Base-by-base conservation (phyloP, 2,329 filamentous ascomycete species). In the Atkinsonella texensis region DNA sequence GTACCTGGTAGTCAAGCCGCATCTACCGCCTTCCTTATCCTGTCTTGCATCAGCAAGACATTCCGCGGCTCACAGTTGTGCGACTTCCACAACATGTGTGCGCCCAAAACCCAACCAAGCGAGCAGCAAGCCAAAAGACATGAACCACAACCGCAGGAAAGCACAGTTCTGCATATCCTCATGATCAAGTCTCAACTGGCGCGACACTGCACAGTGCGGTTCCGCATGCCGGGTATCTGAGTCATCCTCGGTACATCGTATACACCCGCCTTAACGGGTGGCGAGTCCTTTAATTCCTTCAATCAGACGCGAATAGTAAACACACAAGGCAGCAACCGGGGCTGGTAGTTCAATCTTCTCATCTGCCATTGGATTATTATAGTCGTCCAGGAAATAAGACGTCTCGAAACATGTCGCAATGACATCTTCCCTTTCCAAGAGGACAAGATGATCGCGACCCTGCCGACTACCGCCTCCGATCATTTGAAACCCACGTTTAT, bases 1-100 rank as follows among this genome's bases (percentile, higher is more conserved):
- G 20, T 23, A 23, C n/a, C n/a, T n/a, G 20, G 20, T 23, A n/a
- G n/a, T n/a, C n/a, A 23, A 23, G 20, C 20, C 20, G 20, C 20
- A 23, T 23, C 20, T 23, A 23, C 3, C 20, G 20, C 20, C 20
- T 23, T 23, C 20, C 3, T 3, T 23, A 23, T 23, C 20, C 20
- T 23, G 20, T 23, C 20, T 23, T 23, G 20, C 20, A 23, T 23
- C 20, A 23, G 20, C 20, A 23, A 23, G 20, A 23, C 20, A 23
- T 5, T 23, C 17, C 31, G 45, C 42, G 50, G 49, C n/a, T 43
- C 49, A 15, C 13, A 31, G 28, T 49, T 28, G 42, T 48, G 40
- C 43, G 40, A 52, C 41, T 39, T 42, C 38, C 42, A 15, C 45
- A 48, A 32, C 51, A 41, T 46, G 45, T 44, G 43, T 44, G 38